Conservation (phyloP, 139 green algal genomes). For the Pycnococcus provasolii region DNA sequence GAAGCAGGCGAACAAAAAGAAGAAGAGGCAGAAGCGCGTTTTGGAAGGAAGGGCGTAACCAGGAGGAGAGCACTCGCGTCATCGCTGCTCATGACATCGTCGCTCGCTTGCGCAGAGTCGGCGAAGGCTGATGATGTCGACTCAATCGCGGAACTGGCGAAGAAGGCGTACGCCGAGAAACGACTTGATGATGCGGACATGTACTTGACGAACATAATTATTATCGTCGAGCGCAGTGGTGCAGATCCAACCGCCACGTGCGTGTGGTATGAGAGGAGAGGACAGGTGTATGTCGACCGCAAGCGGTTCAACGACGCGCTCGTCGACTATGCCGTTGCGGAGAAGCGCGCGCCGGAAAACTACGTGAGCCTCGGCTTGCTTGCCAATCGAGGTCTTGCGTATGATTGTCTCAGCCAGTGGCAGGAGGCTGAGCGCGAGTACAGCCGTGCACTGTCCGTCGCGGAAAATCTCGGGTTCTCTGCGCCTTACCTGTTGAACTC, state of each 20-base stretch:
- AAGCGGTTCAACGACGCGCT: constrained; percentile 65
- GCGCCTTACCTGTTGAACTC: constrained; percentile 69
- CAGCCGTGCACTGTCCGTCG: constrained; percentile 7
- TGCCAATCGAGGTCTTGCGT: constrained; percentile 51
- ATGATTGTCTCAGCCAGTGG: constrained; percentile 61
- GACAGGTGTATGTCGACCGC: constrained; percentile 59
- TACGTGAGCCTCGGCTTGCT: constrained; percentile 40
- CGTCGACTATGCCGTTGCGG: constrained; percentile 47
- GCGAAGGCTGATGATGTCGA: neutral
- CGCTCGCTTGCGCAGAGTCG: neutral
- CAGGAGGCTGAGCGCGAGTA: constrained; percentile 55
- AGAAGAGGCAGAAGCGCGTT: neutral
- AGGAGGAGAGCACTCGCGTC: neutral
- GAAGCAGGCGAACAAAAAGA: neutral
- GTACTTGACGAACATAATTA: constrained; percentile 1
- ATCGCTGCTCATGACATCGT: neutral
- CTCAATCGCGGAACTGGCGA: neutral
- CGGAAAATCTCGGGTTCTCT: constrained; percentile 5
- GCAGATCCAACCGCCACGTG: constrained; percentile 11
- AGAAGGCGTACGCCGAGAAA: neutral
- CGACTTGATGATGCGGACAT: neutral
- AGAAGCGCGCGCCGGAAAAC: neutral
- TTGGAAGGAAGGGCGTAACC: neutral
- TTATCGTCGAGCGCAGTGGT: neutral
- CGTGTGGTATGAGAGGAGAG: constrained; percentile 55